phyloP scores from a whole-genome alignment of 441 rosid genomes.

The Breynia disticha region DNA sequence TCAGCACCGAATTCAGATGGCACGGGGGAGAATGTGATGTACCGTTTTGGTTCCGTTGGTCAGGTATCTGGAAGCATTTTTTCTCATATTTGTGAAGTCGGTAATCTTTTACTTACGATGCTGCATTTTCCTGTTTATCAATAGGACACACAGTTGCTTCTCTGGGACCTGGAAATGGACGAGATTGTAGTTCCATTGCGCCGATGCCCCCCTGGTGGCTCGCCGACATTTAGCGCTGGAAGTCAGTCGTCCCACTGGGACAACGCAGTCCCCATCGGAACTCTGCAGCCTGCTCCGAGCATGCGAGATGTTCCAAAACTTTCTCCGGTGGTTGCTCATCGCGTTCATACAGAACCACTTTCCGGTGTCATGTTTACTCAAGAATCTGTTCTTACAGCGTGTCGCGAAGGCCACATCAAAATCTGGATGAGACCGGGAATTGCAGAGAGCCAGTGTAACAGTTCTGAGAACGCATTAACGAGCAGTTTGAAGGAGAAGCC shows the following conservation, averaged over 20 bases:
- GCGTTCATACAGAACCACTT: slow-evolving; percentile 86
- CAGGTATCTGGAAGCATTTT: slow-evolving; percentile 48
- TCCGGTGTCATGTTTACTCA: slow-evolving; percentile 76
- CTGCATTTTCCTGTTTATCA: background rate
- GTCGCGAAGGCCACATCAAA: slow-evolving; percentile 87
- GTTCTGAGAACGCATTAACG: slow-evolving; percentile 40
- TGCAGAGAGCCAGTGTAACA: slow-evolving; percentile 46
- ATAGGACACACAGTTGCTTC: slow-evolving; percentile 89
- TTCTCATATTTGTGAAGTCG: background rate
- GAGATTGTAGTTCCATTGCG: slow-evolving; percentile 96
- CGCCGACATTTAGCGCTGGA: slow-evolving; percentile 93
- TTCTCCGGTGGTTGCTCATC: slow-evolving; percentile 75
- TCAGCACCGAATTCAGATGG: slow-evolving; percentile 80
- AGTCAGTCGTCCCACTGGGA: slow-evolving; percentile 99
- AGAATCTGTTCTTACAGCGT: slow-evolving; percentile 76
- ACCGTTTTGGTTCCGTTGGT: slow-evolving; percentile 97
- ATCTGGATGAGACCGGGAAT: slow-evolving; percentile 80
- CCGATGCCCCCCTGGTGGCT: slow-evolving; percentile 82
- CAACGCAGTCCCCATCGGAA: slow-evolving; percentile 53
- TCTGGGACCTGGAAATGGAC: slow-evolving; percentile 98
- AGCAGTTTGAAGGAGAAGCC: slow-evolving; percentile 63
- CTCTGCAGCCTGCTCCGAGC: slow-evolving; percentile 87
- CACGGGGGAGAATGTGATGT: slow-evolving; percentile 67
- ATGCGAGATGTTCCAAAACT: slow-evolving; percentile 84
- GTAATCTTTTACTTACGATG: slow-evolving; percentile 1